These are phyloP conservation scores for Xylaria castorea DNA, from an alignment of 495 filamentous ascomycete species.

Conservation along the genomic window DNA sequence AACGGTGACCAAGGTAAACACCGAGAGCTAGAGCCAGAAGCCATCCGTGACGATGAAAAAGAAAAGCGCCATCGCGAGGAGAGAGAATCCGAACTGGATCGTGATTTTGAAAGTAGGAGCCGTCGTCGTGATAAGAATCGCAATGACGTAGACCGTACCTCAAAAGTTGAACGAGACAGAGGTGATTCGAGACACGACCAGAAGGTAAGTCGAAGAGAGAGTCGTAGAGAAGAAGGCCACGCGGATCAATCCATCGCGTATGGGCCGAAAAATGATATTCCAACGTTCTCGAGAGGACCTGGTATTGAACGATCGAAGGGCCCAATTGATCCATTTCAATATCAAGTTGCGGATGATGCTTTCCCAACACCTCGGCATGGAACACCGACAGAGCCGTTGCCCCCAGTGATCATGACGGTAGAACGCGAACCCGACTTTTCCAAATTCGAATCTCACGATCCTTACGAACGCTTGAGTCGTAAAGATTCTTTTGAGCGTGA, in stretches of 20 bases:
- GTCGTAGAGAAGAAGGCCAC: conserved; percentile 21
- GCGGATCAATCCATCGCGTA: conserved; percentile 17
- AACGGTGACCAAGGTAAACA: conserved; percentile 35
- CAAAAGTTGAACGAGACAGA: conserved; percentile 26
- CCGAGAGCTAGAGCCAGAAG: conserved; percentile 33
- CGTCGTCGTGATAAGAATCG: conserved; percentile 34
- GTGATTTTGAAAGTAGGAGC: conserved; percentile 31
- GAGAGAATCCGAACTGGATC: conserved; percentile 31
- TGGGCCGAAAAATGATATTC: conserved; percentile 12
- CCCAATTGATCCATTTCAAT: conserved; percentile 58
- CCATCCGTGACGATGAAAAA: conserved; percentile 25
- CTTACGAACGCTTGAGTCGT: conserved; percentile 44
- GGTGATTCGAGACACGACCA: conserved; percentile 22
- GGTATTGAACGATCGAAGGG: conserved; percentile 28
- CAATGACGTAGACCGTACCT: conserved; percentile 36
- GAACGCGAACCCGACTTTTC: conserved; percentile 54
- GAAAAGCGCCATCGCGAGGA: conserved; percentile 29
- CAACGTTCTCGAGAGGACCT: conserved; percentile 18
- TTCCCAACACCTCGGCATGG: conserved; percentile 48
- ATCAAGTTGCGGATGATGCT: conserved; percentile 56
- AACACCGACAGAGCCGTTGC: conserved; percentile 45
- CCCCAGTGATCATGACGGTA: conserved; percentile 52
- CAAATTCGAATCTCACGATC: conserved; percentile 37
- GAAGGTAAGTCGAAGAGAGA: conserved; percentile 25
- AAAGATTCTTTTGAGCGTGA: conserved; percentile 51